Evolutionary conservation across 2,329 filamentous ascomycete genomes (phyloP), one percentile per base, ranked within the genome.

Genomic region (Hypoxylon sp.): DNA sequence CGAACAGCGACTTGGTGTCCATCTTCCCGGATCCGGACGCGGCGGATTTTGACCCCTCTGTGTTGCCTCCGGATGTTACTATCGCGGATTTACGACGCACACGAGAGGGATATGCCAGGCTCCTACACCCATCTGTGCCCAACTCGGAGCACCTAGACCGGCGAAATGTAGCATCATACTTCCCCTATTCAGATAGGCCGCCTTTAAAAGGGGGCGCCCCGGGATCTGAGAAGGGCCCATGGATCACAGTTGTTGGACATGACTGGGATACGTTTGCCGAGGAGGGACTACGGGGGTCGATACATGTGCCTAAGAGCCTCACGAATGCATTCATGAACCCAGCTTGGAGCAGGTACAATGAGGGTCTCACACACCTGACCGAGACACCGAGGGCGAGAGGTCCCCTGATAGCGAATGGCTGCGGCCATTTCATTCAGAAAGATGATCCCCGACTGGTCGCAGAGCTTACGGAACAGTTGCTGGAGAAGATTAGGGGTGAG

Each of bases 351-450:
- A 55, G 37, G 20, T 85, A 84, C 57, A 84, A 84, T 37, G 68
- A 78, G 46, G 79, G 75, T 0, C 59, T 85, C 16, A 62, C 70
- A 1, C 67, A 65, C 13, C 70, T 84, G 7, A 80, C 75, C 0
- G 67, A 67, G 3, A 41, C 62, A 0, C 69, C 70, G 7, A 71
- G 63, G 25, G 71, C 69, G 13, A 73, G 73, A 29, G 76, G 76
- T 0, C 75, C 74, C 2, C 59, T 80, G 8, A 72, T 77, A 30
- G 79, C 78, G 1, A 67, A 71, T 5, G 70, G 72, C 0, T 78
- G 77, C 23, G 79, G 79, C 0, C 79, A 83, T 63, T 82, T 83
- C 48, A 75, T 84, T 16, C 82, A 84, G 57, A 70, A 67, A 25
- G 80, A 83, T 52, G 74, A 77, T 19, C 80, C 81, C 2, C 67